phyloP scores from a whole-genome alignment of 1,139 yeast genomes.

The Meyerozyma sp. region DNA sequence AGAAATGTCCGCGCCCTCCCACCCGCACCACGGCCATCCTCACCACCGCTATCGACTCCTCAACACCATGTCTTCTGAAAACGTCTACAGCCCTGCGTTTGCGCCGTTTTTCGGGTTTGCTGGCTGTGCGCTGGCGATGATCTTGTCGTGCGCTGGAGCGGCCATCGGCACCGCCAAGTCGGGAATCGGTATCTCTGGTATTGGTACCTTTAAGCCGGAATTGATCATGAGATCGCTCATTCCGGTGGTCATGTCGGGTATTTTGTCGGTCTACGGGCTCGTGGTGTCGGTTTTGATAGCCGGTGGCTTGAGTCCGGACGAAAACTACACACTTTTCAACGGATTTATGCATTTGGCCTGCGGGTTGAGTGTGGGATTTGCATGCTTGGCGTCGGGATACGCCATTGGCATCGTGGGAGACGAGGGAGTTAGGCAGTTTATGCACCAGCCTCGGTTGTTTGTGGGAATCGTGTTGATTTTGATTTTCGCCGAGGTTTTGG shows the following conservation, averaged over 20 bases:
- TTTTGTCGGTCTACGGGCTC: conserved; percentile 89
- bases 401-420: conserved; percentile 99
- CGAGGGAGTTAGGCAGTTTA: conserved; percentile 94
- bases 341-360: conserved; percentile 97
- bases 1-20: too few relatives aligned
- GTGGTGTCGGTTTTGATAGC: conserved; percentile 96
- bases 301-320: conserved; percentile 76
- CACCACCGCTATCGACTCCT: neutral
- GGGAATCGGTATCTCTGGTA: conserved; percentile 94
- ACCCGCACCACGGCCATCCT: neutral
- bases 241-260: conserved; percentile 98
- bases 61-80: conserved; percentile 13
- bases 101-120: conserved; percentile 97
- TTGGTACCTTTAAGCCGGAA: conserved; percentile 81
- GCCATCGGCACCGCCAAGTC: conserved; percentile 98
- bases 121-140: conserved; percentile 90
- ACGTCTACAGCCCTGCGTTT: conserved; percentile 74
- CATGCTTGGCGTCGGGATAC: conserved; percentile 95
- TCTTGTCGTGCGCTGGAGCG: conserved; percentile 89
- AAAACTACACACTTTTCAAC: conserved; percentile 78
- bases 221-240: conserved; percentile 78
- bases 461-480: conserved; percentile 92
- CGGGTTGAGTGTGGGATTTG: conserved; percentile 92
- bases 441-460: conserved; percentile 94
- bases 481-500: conserved; percentile 97